These are phyloP conservation scores for Mortierella sp. DNA, from an alignment of 371 early-diverging fungal species.

Conservation along the genomic window DNA sequence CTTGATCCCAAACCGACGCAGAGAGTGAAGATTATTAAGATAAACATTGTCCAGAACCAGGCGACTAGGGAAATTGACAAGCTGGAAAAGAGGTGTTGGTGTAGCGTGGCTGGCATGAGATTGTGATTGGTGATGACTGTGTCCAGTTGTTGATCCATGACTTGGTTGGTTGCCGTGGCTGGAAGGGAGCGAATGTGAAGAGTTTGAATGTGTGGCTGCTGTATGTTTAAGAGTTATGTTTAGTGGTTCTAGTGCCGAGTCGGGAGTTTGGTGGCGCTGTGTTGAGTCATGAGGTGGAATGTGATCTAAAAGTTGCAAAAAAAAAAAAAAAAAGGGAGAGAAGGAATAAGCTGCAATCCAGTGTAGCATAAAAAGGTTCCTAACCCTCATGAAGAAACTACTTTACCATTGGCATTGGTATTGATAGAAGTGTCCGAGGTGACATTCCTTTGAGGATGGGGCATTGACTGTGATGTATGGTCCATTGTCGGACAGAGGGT, in stretches of 20 bases:
- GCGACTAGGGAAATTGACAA: conserved; percentile 66
- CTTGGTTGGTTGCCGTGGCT: conserved; percentile 5
- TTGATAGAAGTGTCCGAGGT: not conserved
- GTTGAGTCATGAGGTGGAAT: not conserved
- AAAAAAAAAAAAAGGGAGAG: not conserved
- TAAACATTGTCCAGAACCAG: conserved; percentile 81
- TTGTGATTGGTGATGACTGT: conserved; percentile 13
- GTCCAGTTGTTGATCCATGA: conserved; percentile 1
- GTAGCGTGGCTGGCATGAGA: conserved; percentile 14
- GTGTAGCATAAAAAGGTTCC: not conserved
- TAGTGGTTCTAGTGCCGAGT: not conserved
- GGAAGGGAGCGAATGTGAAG: not conserved
- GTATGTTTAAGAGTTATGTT: not conserved
- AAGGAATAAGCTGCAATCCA: not conserved
- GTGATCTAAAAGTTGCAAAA: conserved; percentile 21
- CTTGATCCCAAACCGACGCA: conserved; percentile 79
- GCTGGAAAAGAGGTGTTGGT: conserved; percentile 64
- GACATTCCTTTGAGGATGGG: not conserved
- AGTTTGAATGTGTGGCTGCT: not conserved
- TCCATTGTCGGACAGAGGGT: not conserved
- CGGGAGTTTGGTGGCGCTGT: conserved; percentile 2
- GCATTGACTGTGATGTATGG: not conserved
- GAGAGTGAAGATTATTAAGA: conserved; percentile 86
- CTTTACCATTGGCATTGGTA: conserved; percentile 5
- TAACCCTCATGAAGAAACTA: not conserved